A percentile compares a stretch with the other conserved stretches of the same genome.
Conservation (phyloP, 2,329 filamentous ascomycete species). For the Aspergillus neoniger region DNA sequence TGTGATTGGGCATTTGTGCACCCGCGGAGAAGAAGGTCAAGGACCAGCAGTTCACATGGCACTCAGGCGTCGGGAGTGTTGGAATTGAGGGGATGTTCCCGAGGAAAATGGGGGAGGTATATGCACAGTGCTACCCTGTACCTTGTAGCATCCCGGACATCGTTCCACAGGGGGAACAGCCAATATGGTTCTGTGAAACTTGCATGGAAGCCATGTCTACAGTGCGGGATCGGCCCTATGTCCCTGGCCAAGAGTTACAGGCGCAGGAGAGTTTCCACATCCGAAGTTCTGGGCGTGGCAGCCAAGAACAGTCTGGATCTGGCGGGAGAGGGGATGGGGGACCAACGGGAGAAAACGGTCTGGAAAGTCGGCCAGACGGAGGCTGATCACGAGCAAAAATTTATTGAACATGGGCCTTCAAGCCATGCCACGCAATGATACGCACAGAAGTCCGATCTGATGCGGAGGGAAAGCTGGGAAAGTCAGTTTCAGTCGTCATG, state of each 20-base stretch:
- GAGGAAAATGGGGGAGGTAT: not conserved
- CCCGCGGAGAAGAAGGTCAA: not conserved
- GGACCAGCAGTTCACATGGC: not conserved
- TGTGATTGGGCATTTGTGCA: not conserved
- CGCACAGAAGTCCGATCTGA: not conserved
- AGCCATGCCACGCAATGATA: not conserved
- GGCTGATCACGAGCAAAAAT: too few species aligned
- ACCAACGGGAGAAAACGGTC: slow-evolving; percentile 4
- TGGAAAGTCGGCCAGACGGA: too few species aligned
- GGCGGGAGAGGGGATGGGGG: not conserved
- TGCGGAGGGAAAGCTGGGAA: not conserved
- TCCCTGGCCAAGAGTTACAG: slow-evolving; percentile 6
- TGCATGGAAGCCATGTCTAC: slow-evolving; percentile 6
- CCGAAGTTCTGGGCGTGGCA: slow-evolving; percentile 8
- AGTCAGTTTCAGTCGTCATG: not conserved
- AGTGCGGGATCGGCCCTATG: not conserved
- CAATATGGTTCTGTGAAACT: not conserved
- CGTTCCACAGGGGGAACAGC: slow-evolving; percentile 3
- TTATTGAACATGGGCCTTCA: not conserved
- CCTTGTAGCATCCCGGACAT: not conserved
- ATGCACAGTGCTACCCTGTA: not conserved
- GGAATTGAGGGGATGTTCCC: not conserved
- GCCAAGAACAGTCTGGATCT: slow-evolving; percentile 6
- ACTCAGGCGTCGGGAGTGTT: not conserved
- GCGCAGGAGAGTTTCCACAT: slow-evolving; percentile 6